These are phyloP conservation scores for Obba rivulosa DNA, from an alignment of 768 basidiomycete species.

Conservation along the genomic window DNA sequence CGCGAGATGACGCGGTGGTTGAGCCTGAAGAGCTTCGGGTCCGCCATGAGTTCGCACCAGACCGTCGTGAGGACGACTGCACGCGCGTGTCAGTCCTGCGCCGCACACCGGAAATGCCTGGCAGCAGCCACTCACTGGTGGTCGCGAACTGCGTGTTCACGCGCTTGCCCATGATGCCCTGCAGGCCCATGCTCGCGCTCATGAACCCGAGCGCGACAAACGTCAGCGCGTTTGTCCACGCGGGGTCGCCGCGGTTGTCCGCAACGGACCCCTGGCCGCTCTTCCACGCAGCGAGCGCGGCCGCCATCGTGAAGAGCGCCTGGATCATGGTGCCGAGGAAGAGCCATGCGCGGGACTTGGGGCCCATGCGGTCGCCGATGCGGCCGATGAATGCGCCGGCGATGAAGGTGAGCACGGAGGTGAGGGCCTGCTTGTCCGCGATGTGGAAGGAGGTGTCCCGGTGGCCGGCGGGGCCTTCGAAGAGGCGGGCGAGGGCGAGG, in stretches of 20 bases:
- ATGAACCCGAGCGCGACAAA: slow-evolving; percentile 75
- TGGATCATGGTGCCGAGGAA: slow-evolving; percentile 66
- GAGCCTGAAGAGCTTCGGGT: slow-evolving; percentile 65
- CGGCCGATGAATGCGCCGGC: slow-evolving; percentile 74
- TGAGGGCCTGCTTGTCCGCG: slow-evolving; percentile 80
- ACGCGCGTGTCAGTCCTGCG: not conserved
- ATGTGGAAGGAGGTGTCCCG: slow-evolving; percentile 63
- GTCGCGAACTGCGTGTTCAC: slow-evolving; percentile 76
- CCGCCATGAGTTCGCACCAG: slow-evolving; percentile 85
- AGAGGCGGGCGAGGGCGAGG: slow-evolving; percentile 78
- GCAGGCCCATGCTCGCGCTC: slow-evolving; percentile 75
- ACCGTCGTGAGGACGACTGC: slow-evolving; percentile 80
- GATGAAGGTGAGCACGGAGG: slow-evolving; percentile 74
- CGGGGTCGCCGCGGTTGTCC: slow-evolving; percentile 49
- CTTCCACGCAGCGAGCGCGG: slow-evolving; percentile 67
- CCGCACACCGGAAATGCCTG: not conserved
- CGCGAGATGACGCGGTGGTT: slow-evolving; percentile 49
- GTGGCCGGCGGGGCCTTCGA: slow-evolving; percentile 41
- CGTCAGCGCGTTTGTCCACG: slow-evolving; percentile 64
- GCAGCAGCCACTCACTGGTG: slow-evolving; percentile 53
- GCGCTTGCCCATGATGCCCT: slow-evolving; percentile 82
- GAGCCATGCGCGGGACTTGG: slow-evolving; percentile 73
- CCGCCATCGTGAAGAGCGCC: slow-evolving; percentile 69
- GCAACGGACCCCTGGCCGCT: slow-evolving; percentile 53
- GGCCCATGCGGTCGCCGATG: slow-evolving; percentile 76